These are phyloP conservation scores for Austroboletus novae-zelandiae DNA, from an alignment of 1,284 basidiomycete genomes.

Conservation along the genomic window DNA sequence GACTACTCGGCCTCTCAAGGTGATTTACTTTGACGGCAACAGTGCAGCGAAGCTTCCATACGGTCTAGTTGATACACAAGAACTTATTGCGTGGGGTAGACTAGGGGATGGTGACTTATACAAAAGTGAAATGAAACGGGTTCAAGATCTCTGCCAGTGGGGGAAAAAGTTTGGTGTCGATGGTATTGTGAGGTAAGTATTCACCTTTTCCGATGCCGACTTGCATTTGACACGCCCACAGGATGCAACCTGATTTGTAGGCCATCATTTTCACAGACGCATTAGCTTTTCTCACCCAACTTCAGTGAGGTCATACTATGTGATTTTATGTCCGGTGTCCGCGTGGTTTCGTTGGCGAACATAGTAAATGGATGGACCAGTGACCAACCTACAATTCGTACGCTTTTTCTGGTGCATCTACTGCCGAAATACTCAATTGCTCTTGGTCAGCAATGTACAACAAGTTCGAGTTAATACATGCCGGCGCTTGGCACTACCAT, in stretches of 20 bases:
- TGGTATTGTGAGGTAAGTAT: slow-evolving; percentile 28
- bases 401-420: background rate
- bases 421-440: background rate
- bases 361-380: slow-evolving; percentile 2
- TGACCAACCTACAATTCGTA: background rate
- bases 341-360: slow-evolving; percentile 35
- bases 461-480: slow-evolving; percentile 16
- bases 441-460: background rate
- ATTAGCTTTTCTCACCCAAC: background rate
- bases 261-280: slow-evolving; percentile 9
- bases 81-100: slow-evolving; percentile 39
- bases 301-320: slow-evolving; percentile 53
- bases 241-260: slow-evolving; percentile 52
- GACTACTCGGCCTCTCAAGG: slow-evolving; percentile 35
- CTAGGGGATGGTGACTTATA: slow-evolving; percentile 5
- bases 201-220: background rate
- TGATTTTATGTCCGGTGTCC: slow-evolving; percentile 42
- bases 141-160: slow-evolving; percentile 37
- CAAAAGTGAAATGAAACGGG: slow-evolving; percentile 30
- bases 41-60: slow-evolving; percentile 36
- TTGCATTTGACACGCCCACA: slow-evolving; percentile 11
- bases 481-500: slow-evolving; percentile 35
- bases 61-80: slow-evolving; percentile 43
- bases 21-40: slow-evolving; percentile 47
- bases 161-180: slow-evolving; percentile 36